These are phyloP conservation scores for Kodamaea fukazawae DNA, from an alignment of 805 yeast species.

Conservation along the genomic window DNA sequence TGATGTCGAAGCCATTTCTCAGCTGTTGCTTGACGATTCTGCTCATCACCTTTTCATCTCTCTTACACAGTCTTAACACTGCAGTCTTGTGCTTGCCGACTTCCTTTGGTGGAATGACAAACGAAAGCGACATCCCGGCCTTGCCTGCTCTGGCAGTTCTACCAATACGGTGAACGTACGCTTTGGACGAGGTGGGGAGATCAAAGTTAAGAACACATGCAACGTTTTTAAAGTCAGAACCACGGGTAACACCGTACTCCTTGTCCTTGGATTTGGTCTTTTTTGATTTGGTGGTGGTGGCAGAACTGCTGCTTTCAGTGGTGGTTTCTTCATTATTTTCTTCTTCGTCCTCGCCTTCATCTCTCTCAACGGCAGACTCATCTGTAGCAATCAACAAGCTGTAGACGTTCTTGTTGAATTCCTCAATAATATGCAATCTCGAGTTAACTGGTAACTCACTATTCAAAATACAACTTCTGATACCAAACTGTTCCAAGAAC, in stretches of 20 bases:
- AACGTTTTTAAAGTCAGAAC: conserved; percentile 93
- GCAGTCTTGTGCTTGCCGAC: conserved; percentile 89
- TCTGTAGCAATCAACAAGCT: conserved; percentile 91
- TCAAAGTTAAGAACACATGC: conserved; percentile 96
- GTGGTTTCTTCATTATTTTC: conserved; percentile 20
- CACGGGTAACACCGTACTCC: conserved; percentile 94
- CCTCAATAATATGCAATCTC: conserved; percentile 91
- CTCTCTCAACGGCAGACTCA: conserved; percentile 59
- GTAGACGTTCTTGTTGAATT: conserved; percentile 87
- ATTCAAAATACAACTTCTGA: conserved; percentile 81
- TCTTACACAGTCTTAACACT: conserved; percentile 61
- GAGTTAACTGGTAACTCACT: conserved; percentile 92
- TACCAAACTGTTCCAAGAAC: conserved; percentile 92
- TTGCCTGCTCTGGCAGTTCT: conserved; percentile 98
- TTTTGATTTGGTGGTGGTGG: conserved; percentile 7
- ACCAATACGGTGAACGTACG: conserved; percentile 92
- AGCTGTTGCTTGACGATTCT: conserved; percentile 76
- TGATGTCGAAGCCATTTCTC: conserved; percentile 67
- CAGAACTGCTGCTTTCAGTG: conserved; percentile 13
- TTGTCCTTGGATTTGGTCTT: conserved; percentile 47
- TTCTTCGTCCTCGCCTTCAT: conserved; percentile 45
- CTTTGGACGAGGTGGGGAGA: conserved; percentile 81
- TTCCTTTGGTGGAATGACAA: conserved; percentile 79
- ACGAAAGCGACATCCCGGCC: conserved; percentile 90
- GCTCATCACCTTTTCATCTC: conserved; percentile 81